phyloP scores from a whole-genome alignment of 2,329 filamentous ascomycete species.

The Alternaria novae-zelandiae region DNA sequence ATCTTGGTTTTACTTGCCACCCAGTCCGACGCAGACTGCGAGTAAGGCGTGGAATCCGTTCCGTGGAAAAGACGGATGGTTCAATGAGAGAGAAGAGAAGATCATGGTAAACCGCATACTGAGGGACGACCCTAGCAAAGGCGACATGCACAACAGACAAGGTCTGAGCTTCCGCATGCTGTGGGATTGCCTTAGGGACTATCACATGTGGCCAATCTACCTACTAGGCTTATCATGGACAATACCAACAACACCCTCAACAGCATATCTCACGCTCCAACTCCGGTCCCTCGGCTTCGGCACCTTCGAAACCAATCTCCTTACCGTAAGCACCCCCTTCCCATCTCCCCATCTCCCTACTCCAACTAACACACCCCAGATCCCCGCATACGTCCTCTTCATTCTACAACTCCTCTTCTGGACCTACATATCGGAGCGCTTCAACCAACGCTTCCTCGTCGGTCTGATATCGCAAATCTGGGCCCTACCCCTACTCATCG shows the following conservation, averaged over 20 bases:
- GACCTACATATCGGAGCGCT: conserved; percentile 57
- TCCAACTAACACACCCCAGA: conserved; percentile 23
- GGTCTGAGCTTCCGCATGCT: conserved; percentile 57
- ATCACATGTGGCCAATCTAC: conserved; percentile 60
- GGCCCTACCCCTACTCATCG: conserved; percentile 48
- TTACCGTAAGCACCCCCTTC: conserved; percentile 33
- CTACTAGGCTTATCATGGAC: conserved; percentile 44
- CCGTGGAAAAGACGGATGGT: conserved; percentile 69
- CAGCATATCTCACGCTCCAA: conserved; percentile 46
- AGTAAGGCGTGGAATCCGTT: conserved; percentile 54
- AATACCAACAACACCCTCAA: conserved; percentile 42
- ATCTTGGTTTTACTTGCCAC: conserved; percentile 50
- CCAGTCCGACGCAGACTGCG: conserved; percentile 68
- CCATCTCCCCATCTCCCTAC: too few relatives aligned
- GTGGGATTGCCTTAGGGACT: conserved; percentile 59
- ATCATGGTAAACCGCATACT: conserved; percentile 71
- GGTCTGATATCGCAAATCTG: conserved; percentile 50
- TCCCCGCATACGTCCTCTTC: conserved; percentile 56
- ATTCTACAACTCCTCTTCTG: conserved; percentile 58
- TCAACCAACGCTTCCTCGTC: conserved; percentile 61
- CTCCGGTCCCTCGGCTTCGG: conserved; percentile 43
- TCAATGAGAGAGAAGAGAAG: conserved; percentile 69
- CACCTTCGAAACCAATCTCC: conserved; percentile 48
- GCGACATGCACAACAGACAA: conserved; percentile 68
- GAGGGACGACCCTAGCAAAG: conserved; percentile 63